phyloP scores from a whole-genome alignment of 345 rosid genomes.

The Brassica incana region DNA sequence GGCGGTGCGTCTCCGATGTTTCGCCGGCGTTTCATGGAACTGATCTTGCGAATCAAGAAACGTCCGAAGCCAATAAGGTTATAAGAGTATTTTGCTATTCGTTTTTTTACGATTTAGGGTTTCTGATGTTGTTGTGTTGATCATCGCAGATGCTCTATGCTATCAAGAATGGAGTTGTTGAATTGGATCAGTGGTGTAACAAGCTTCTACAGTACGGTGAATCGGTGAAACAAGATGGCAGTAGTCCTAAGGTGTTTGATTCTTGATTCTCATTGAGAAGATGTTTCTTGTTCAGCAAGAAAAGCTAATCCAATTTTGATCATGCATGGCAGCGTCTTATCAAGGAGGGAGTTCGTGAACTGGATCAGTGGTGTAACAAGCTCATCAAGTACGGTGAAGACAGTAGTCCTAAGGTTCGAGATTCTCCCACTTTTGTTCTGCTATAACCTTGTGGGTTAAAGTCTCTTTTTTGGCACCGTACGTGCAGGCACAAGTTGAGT shows the following conservation, averaged over 20 bases:
- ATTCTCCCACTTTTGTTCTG: neutral
- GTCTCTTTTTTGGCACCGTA: neutral
- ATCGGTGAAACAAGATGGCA: slow-evolving; percentile 30
- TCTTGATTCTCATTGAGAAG: neutral
- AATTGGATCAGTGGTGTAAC: slow-evolving; percentile 43
- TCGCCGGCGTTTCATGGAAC: slow-evolving; percentile 25
- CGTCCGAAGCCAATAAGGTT: slow-evolving; percentile 36
- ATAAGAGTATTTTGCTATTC: neutral
- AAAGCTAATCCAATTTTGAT: neutral
- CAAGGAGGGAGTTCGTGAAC: slow-evolving; percentile 37
- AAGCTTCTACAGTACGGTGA: slow-evolving; percentile 36
- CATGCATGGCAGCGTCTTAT: neutral
- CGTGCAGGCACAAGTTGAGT: slow-evolving; percentile 20
- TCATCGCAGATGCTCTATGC: slow-evolving; percentile 29
- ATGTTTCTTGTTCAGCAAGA: neutral
- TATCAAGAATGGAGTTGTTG: slow-evolving; percentile 40
- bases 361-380: slow-evolving; percentile 27
- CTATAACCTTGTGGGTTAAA: neutral
- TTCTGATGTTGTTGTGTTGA: slow-evolving; percentile 4
- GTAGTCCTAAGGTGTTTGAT: slow-evolving; percentile 16
- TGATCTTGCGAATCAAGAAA: slow-evolving; percentile 7
- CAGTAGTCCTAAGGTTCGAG: slow-evolving; percentile 22
- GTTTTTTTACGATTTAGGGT: neutral
- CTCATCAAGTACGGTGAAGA: neutral
- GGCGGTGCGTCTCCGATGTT: slow-evolving; percentile 38